Conservation (phyloP, 805 yeast genomes). For the Metschnikowia corniflorae region DNA sequence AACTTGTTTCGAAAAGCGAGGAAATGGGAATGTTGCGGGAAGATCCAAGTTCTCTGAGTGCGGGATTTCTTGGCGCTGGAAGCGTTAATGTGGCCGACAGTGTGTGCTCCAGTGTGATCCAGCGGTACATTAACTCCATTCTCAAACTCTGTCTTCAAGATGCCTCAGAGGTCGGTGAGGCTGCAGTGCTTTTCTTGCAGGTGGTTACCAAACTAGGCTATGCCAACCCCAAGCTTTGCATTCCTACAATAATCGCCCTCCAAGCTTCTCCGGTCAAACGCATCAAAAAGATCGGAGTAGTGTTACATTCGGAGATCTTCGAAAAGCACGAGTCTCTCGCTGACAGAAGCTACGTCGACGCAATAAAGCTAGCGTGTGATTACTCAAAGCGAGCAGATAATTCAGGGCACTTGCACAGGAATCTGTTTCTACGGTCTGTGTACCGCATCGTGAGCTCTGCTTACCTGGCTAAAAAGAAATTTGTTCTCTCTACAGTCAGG, state of each 20-base stretch:
- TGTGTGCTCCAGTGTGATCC: slow-evolving; percentile 68
- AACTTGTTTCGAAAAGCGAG: too few species aligned
- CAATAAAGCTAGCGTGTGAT: slow-evolving; percentile 50
- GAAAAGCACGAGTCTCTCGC: slow-evolving; percentile 70
- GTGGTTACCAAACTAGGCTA: slow-evolving; percentile 61
- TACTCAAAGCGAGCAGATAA: slow-evolving; percentile 30
- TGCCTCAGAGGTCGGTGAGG: slow-evolving; percentile 43
- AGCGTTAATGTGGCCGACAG: slow-evolving; percentile 30
- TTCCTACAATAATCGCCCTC: slow-evolving; percentile 68
- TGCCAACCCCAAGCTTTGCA: slow-evolving; percentile 69
- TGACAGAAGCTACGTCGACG: slow-evolving; percentile 62
- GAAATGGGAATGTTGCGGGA: slow-evolving; percentile 54
- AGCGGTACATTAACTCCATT: slow-evolving; percentile 51
- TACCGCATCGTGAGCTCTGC: slow-evolving; percentile 41
- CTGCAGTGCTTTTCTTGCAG: slow-evolving; percentile 54
- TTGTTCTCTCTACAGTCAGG: slow-evolving; percentile 25
- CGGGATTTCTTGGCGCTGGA: slow-evolving; percentile 57
- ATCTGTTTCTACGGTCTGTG: slow-evolving; percentile 35
- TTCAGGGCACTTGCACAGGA: slow-evolving; percentile 24
- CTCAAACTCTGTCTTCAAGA: slow-evolving; percentile 47
- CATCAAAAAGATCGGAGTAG: slow-evolving; percentile 47
- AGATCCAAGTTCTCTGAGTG: too few species aligned
- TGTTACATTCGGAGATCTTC: slow-evolving; percentile 52
- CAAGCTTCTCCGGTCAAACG: slow-evolving; percentile 47
- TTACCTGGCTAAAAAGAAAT: slow-evolving; percentile 41